phyloP scores from a whole-genome alignment of 257 asterid genomes.

The Plantago ovata region DNA sequence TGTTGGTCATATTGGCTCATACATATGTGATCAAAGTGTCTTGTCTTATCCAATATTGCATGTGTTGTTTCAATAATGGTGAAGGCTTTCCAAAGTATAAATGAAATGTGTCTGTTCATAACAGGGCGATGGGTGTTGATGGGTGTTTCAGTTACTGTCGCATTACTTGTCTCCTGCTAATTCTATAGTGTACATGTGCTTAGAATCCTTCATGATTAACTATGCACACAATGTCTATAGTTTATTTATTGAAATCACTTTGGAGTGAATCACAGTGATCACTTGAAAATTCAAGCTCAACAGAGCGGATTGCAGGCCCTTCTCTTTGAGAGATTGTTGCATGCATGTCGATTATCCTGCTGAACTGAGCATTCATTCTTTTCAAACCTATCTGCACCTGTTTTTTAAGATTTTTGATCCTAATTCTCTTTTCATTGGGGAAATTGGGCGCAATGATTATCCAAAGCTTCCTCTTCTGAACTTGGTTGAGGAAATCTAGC shows the following conservation, averaged over 20 bases:
- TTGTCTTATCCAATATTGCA: too few relatives aligned
- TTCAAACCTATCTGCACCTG: too few relatives aligned
- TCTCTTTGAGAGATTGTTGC: constrained; percentile 25
- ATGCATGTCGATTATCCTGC: constrained; percentile 86
- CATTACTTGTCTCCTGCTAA: constrained; percentile 26
- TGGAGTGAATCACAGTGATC: constrained; percentile 55
- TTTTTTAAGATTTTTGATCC: not conserved
- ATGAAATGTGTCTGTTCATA: constrained; percentile 8
- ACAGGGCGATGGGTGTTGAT: constrained; percentile 23
- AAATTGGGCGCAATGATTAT: constrained; percentile 55
- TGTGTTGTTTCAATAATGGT: constrained; percentile 21
- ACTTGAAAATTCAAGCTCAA: constrained; percentile 81
- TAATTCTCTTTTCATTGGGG: not conserved
- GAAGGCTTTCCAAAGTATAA: constrained; percentile 19
- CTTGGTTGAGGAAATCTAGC: constrained; percentile 84
- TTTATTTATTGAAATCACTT: not conserved
- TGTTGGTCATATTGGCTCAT: not conserved
- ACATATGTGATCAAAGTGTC: too few relatives aligned
- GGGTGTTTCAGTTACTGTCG: not conserved
- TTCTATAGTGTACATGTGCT: too few relatives aligned
- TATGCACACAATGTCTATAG: not conserved
- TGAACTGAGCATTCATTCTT: constrained; percentile 65
- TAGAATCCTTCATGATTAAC: too few relatives aligned
- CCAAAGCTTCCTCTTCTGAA: constrained; percentile 93
- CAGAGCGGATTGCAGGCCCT: constrained; percentile 80